These are phyloP conservation scores for Phallus indusiatus DNA, from an alignment of 768 basidiomycete species.

Conservation along the genomic window DNA sequence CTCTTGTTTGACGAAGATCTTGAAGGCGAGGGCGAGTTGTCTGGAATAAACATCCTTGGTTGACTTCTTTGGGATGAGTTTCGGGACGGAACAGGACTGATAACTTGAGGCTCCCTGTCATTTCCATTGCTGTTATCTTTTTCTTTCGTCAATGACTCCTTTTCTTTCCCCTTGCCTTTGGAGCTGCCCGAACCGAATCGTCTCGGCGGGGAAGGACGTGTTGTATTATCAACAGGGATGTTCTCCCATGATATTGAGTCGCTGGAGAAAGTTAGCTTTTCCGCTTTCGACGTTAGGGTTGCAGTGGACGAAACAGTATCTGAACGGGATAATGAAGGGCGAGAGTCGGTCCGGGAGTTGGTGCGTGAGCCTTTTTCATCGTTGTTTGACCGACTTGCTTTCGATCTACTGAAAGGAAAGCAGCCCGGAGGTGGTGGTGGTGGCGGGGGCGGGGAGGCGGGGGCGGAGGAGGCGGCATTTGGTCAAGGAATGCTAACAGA, in stretches of 20 bases:
- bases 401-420: slow-evolving; percentile 9
- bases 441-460: slow-evolving; percentile 4
- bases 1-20: slow-evolving; percentile 5
- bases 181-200: neutral
- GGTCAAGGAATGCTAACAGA: neutral
- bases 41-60: neutral
- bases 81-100: neutral
- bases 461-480: neutral
- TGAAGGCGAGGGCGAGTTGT: neutral
- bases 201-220: neutral
- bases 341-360: neutral
- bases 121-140: neutral
- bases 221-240: slow-evolving; percentile 10
- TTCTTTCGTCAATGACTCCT: neutral
- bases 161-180: neutral
- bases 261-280: slow-evolving; percentile 23
- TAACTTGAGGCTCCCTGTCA: neutral
- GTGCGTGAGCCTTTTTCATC: neutral
- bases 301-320: slow-evolving; percentile 24
- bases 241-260: slow-evolving; percentile 22
- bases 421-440: slow-evolving; percentile 10
- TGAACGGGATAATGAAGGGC: slow-evolving; percentile 3
- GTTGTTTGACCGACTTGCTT: neutral
- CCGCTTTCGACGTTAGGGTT: slow-evolving; percentile 23
- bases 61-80: neutral